A percentile compares a stretch with the other conserved stretches of the same genome.
Conservation (phyloP, 306 rosid genomes). For the Styphnolobium japonicum region DNA sequence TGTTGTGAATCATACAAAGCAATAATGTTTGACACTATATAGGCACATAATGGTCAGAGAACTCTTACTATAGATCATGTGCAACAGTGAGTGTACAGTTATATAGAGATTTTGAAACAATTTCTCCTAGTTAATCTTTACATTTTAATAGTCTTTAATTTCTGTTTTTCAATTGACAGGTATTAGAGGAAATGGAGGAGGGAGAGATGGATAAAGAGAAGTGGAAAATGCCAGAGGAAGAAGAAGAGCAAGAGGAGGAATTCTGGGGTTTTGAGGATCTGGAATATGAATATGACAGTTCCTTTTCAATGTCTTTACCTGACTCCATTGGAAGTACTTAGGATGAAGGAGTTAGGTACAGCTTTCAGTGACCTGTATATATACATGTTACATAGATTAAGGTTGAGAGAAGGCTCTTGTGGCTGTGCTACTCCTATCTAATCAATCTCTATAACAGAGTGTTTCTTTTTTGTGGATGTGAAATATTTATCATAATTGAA, state of each 20-base stretch:
- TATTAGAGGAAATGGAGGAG: slow-evolving; percentile 76
- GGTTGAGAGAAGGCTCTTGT: background rate
- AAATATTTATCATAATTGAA: slow-evolving; percentile 7
- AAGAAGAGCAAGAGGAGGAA: slow-evolving; percentile 64
- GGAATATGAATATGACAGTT: slow-evolving; percentile 73
- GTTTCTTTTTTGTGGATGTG: background rate
- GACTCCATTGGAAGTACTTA: slow-evolving; percentile 54
- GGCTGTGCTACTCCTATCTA: slow-evolving; percentile 5
- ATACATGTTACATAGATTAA: background rate
- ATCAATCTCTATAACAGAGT: slow-evolving; percentile 1
- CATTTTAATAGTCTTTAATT: background rate
- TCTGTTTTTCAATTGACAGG: slow-evolving; percentile 32
- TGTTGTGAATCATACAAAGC: slow-evolving; percentile 14
- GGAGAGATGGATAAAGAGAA: slow-evolving; percentile 59
- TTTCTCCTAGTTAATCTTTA: background rate
- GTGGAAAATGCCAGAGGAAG: slow-evolving; percentile 89
- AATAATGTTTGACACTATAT: background rate
- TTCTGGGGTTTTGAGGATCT: slow-evolving; percentile 92
- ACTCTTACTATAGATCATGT: background rate
- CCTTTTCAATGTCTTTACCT: slow-evolving; percentile 69
- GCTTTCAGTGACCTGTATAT: slow-evolving; percentile 30
- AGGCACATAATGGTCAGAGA: background rate
- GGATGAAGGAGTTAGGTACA: slow-evolving; percentile 1
- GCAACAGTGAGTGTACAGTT: background rate
- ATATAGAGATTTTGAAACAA: background rate